Evolutionary conservation across 2,329 filamentous ascomycete species (phyloP).

Genomic region (Beauveria australis): DNA sequence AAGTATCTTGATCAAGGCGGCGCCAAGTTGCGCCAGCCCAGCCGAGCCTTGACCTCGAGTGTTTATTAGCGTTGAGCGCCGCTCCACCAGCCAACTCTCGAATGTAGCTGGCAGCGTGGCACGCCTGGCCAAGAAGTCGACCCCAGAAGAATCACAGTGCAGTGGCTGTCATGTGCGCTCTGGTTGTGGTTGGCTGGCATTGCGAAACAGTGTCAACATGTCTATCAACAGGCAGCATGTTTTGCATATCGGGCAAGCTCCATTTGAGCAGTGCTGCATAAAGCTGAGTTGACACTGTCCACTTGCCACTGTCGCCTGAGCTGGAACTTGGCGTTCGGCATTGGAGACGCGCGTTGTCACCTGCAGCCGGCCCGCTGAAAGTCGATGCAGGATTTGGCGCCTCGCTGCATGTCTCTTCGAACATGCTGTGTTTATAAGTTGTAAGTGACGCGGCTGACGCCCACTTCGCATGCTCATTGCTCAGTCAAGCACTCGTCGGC

Average conservation of each 20-base stretch:
- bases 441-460: not conserved
- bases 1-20: not conserved
- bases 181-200: not conserved
- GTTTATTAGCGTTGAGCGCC: not conserved
- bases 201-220: not conserved
- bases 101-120: too few relatives aligned
- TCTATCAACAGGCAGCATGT: not conserved
- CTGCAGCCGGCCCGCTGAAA: not conserved
- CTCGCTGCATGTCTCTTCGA: slow-evolving; percentile 1
- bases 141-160: not conserved
- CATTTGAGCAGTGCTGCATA: not conserved
- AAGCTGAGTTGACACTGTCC: not conserved
- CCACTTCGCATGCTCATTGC: not conserved
- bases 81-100: not conserved
- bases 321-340: not conserved
- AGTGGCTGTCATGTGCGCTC: not conserved
- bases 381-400: not conserved
- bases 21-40: not conserved
- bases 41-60: not conserved
- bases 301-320: not conserved
- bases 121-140: too few relatives aligned
- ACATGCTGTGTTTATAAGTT: not conserved
- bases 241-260: not conserved
- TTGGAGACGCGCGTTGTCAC: not conserved
- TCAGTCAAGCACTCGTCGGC: too few relatives aligned